A percentile compares a stretch with the other conserved stretches of the same genome.
phyloP scores from a whole-genome alignment of 768 basidiomycete species.

The Termitomyces sp. region DNA sequence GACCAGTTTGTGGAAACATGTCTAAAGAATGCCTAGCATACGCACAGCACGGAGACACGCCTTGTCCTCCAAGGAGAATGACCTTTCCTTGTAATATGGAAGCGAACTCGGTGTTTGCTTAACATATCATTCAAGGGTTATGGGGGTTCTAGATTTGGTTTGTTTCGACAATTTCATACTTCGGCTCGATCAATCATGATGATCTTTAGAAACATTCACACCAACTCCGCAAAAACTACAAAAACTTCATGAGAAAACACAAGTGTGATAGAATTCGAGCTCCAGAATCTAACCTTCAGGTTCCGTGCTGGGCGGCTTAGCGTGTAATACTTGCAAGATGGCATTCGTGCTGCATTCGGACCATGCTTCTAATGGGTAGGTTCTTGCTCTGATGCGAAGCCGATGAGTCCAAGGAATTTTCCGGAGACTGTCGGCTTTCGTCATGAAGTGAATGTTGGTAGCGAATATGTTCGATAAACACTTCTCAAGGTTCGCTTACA shows the following conservation, averaged over 20 bases:
- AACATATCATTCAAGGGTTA: not conserved
- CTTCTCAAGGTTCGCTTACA: no score
- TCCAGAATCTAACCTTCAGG: not conserved
- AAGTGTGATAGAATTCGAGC: not conserved
- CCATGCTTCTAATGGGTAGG: not conserved
- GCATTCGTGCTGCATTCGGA: not conserved
- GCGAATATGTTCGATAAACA: not conserved
- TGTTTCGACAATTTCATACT: not conserved
- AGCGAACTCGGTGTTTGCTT: not conserved
- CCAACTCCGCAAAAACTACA: not conserved
- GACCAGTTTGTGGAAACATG: not conserved
- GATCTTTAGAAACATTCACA: not conserved
- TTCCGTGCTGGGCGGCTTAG: not conserved
- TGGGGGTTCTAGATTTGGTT: not conserved
- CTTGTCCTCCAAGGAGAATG: not conserved
- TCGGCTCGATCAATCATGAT: not conserved
- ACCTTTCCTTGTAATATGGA: not conserved
- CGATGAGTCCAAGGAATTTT: not conserved
- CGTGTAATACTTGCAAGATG: not conserved
- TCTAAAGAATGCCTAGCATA: no score
- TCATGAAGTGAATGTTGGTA: not conserved
- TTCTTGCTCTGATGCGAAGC: not conserved
- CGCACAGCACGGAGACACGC: not conserved
- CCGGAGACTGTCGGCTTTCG: not conserved
- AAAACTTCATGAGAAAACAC: not conserved